Percentiles rank a stretch among this genome's conserved stretches.
These are phyloP conservation scores for Taxawa tesnikishii DNA, from an alignment of 2,329 filamentous ascomycete genomes.

Conservation along the genomic window DNA sequence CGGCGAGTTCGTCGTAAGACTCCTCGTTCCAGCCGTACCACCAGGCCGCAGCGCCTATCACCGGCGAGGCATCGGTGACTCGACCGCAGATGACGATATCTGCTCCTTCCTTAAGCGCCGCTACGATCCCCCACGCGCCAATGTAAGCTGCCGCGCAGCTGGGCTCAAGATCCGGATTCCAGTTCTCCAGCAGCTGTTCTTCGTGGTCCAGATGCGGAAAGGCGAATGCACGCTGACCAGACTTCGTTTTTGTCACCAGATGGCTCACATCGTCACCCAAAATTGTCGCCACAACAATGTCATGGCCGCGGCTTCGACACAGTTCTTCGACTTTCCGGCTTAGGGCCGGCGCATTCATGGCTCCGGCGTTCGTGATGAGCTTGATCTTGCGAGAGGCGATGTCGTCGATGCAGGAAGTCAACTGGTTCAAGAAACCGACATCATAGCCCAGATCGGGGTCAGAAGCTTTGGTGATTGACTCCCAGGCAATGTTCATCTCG, in stretches of 20 bases:
- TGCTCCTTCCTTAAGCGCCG: conserved; percentile 26
- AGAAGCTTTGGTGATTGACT: conserved; percentile 4
- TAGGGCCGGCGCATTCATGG: conserved; percentile 40
- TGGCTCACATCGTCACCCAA: conserved; percentile 29
- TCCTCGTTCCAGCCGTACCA: conserved; percentile 31
- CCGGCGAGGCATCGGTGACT: conserved; percentile 30
- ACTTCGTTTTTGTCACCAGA: conserved; percentile 1
- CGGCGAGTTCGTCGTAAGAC: conserved; percentile 26
- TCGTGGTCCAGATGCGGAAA: conserved; percentile 4
- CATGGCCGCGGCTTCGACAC: conserved; percentile 18
- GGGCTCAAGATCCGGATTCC: conserved; percentile 17
- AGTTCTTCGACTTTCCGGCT: conserved; percentile 32
- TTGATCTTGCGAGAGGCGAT: conserved; percentile 39
- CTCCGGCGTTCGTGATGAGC: conserved; percentile 45
- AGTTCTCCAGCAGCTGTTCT: conserved; percentile 7
- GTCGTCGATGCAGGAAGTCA: conserved; percentile 31
- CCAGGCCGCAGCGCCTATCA: conserved; percentile 31
- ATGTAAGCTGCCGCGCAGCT: conserved; percentile 26
- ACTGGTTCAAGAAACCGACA: conserved; percentile 37
- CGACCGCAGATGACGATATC: conserved; percentile 33
- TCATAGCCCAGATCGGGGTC: conserved; percentile 9
- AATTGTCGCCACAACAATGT: conserved; percentile 36
- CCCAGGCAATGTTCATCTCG: conserved; percentile 5
- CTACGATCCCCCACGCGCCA: conserved; percentile 30
- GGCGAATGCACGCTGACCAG: conserved; percentile 1